A percentile compares a stretch with the other conserved stretches of the same genome.
Evolutionary conservation across 2,329 filamentous ascomycete species (phyloP).

Genomic region (Aspergillus caelatus): DNA sequence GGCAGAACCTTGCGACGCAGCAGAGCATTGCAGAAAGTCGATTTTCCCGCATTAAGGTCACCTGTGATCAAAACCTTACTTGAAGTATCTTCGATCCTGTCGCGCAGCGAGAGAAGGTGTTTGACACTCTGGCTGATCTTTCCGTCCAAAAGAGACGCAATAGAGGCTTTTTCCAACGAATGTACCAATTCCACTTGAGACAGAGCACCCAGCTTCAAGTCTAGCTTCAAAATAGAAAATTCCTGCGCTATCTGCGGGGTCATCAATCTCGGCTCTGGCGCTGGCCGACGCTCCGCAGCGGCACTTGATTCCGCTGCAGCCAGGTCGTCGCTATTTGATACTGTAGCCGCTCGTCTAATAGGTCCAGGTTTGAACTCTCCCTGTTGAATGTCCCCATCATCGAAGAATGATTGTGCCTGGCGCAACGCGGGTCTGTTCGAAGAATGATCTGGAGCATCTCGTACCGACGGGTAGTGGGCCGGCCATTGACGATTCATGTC

Average conservation of each 20-base stretch:
- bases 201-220: conserved; percentile 83
- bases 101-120: conserved; percentile 81
- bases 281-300: conserved; percentile 62
- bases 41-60: conserved; percentile 96
- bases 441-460: conserved; percentile 29
- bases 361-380: conserved; percentile 51
- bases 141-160: conserved; percentile 86
- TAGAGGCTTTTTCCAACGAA: conserved; percentile 87
- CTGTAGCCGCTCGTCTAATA: conserved; percentile 73
- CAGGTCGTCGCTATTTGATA: conserved; percentile 60
- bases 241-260: conserved; percentile 93
- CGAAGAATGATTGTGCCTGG: conserved; percentile 39
- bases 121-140: conserved; percentile 94
- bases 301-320: conserved; percentile 75
- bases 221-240: conserved; percentile 92
- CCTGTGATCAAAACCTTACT: conserved; percentile 97
- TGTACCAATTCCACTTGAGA: conserved; percentile 91
- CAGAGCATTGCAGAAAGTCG: conserved; percentile 98
- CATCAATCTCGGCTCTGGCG: conserved; percentile 77
- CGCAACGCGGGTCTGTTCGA: conserved; percentile 40
- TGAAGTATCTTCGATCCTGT: conserved; percentile 94
- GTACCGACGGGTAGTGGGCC: conserved; percentile 80
- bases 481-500: conserved; percentile 92
- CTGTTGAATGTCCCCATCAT: conserved; percentile 25
- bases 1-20: conserved; percentile 88